phyloP scores from a whole-genome alignment of 2,329 filamentous ascomycete genomes.

The Trematosphaeria pertusa region DNA sequence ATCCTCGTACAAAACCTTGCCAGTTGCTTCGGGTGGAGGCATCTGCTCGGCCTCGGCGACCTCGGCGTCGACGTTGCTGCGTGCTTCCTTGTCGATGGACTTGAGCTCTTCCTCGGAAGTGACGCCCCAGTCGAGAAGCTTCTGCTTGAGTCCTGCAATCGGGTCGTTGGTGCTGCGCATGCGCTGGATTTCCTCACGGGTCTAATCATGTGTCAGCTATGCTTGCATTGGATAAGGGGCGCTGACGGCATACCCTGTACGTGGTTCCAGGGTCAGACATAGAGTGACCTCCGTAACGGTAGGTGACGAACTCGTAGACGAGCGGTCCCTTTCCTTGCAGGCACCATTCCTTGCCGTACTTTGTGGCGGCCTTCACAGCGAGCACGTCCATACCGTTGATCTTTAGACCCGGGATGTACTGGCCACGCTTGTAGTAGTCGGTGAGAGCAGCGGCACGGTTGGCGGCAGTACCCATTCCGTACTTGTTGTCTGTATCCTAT shows the following conservation, averaged over 20 bases:
- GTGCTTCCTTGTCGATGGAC: constrained; percentile 91
- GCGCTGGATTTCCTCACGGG: constrained; percentile 98
- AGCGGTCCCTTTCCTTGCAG: constrained; percentile 85
- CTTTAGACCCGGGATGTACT: constrained; percentile 99
- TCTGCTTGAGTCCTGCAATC: constrained; percentile 97
- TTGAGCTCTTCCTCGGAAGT: constrained; percentile 95
- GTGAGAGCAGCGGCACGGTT: constrained; percentile 93
- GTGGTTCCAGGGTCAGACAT: constrained; percentile 99
- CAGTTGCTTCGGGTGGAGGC: constrained; percentile 76
- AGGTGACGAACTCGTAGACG: constrained; percentile 98
- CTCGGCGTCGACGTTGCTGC: constrained; percentile 84
- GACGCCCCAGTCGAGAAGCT: constrained; percentile 95
- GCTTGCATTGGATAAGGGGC: background rate
- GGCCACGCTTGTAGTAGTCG: constrained; percentile 99
- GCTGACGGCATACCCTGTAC: constrained; percentile 68
- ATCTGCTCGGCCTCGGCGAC: constrained; percentile 91
- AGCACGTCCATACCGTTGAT: constrained; percentile 99
- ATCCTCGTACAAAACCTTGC: constrained; percentile 91
- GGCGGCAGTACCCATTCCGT: constrained; percentile 98
- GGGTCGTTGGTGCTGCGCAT: constrained; percentile 99
- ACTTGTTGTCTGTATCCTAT: constrained; percentile 88
- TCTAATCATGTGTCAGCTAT: constrained; percentile 52
- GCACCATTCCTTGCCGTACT: constrained; percentile 91
- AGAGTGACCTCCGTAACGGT: constrained; percentile 98
- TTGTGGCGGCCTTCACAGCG: constrained; percentile 93